Evolutionary conservation across 2,329 filamentous ascomycete genomes (phyloP).

Genomic region (Talaromyces piceae): DNA sequence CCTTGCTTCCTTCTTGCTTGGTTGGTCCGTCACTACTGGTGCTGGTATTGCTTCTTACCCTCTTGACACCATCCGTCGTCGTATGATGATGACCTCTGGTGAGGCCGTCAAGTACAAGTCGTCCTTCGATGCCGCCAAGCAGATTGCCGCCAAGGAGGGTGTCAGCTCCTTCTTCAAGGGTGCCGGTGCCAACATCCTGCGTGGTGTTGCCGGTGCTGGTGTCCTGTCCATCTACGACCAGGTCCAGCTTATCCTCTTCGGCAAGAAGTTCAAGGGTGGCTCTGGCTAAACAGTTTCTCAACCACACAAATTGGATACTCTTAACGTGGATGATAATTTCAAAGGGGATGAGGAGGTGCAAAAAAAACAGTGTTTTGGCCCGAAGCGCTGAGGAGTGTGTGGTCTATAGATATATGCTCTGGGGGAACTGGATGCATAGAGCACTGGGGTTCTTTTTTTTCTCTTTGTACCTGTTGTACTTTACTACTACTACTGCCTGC

Average conservation of each 20-base stretch:
- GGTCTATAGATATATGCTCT: constrained; percentile 36
- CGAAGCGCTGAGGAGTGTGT: constrained; percentile 21
- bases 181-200: constrained; percentile 99
- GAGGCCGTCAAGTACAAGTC: constrained; percentile 99
- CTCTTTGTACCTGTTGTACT: constrained; percentile 41
- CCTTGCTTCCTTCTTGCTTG: constrained; percentile 97
- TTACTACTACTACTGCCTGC: constrained; percentile 35
- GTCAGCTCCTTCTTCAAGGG: constrained; percentile 99
- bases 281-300: constrained; percentile 25
- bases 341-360: constrained; percentile 1
- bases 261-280: constrained; percentile 87
- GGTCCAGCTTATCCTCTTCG: constrained; percentile 98
- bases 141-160: constrained; percentile 97
- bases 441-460: constrained; percentile 34
- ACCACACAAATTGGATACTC: not conserved
- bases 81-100: constrained; percentile 99
- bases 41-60: constrained; percentile 99
- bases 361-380: constrained; percentile 17
- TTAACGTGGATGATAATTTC: not conserved
- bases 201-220: constrained; percentile 99
- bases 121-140: constrained; percentile 86
- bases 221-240: constrained; percentile 99
- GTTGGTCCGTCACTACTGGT: constrained; percentile 99
- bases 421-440: constrained; percentile 39
- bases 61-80: constrained; percentile 99